phyloP scores from a whole-genome alignment of 306 rosid species.

The Fragaria nilgerrensis region DNA sequence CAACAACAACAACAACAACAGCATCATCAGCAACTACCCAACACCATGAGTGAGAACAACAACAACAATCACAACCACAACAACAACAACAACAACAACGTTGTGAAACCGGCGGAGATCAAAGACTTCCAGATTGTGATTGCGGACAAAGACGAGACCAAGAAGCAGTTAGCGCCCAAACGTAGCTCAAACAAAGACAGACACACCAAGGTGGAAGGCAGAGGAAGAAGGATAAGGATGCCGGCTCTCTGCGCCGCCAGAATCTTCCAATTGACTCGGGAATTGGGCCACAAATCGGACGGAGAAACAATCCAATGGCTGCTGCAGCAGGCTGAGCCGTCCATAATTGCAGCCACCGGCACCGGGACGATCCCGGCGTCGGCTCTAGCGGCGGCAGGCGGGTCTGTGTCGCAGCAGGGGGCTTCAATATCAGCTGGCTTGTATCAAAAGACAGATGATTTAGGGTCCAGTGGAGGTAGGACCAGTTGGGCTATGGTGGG shows the following conservation, averaged over 20 bases:
- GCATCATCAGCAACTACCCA: constrained; percentile 8
- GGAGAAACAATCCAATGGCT: constrained; percentile 99
- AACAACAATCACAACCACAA: neutral
- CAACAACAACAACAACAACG: constrained; percentile 28
- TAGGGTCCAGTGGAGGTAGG: constrained; percentile 74
- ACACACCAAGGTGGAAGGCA: constrained; percentile 94
- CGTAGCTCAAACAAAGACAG: constrained; percentile 89
- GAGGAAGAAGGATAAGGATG: constrained; percentile 96
- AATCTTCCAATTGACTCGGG: constrained; percentile 86
- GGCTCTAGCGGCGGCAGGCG: constrained; percentile 67
- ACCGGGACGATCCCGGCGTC: constrained; percentile 93
- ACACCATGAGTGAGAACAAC: constrained; percentile 26
- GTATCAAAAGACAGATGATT: constrained; percentile 61
- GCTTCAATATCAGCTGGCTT: constrained; percentile 64
- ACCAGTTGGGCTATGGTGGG: constrained; percentile 76
- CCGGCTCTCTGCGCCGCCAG: constrained; percentile 95
- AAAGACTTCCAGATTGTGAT: constrained; percentile 76
- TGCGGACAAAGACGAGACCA: constrained; percentile 60
- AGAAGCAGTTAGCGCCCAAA: constrained; percentile 83
- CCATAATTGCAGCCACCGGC: constrained; percentile 86
- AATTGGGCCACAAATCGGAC: constrained; percentile 96
- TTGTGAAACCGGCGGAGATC: constrained; percentile 49
- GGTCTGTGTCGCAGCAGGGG: constrained; percentile 60
- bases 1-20: constrained; percentile 9
- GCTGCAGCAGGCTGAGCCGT: constrained; percentile 85